Percentiles rank a stretch among this genome's conserved stretches.
These are phyloP conservation scores for Cephalotrichum gorgonifer DNA, from an alignment of 2,329 filamentous ascomycete species.

Conservation along the genomic window DNA sequence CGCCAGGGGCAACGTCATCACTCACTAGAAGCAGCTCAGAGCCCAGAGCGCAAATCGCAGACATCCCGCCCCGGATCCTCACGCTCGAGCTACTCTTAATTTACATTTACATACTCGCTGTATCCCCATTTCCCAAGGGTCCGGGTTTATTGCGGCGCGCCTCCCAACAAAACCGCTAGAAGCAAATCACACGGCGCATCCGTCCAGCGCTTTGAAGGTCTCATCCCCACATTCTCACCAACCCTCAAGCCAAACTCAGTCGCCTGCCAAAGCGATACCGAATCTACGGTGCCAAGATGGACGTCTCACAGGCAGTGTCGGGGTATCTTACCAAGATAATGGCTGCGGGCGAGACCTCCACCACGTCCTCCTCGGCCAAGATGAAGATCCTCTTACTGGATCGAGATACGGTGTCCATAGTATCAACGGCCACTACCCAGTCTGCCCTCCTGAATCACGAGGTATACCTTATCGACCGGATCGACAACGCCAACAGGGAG, in stretches of 20 bases:
- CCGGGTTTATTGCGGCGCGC: too few relatives aligned
- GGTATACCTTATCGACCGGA: constrained; percentile 92
- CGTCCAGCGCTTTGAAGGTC: neutral
- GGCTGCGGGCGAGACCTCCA: constrained; percentile 52
- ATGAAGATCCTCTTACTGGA: constrained; percentile 98
- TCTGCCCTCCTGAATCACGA: constrained; percentile 91
- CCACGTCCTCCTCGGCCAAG: constrained; percentile 64
- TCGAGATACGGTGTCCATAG: constrained; percentile 84
- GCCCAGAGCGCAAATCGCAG: neutral
- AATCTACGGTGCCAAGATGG: constrained; percentile 50
- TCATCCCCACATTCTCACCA: too few relatives aligned
- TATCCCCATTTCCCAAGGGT: too few relatives aligned
- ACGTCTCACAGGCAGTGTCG: constrained; percentile 84
- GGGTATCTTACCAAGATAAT: constrained; percentile 95
- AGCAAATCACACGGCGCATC: too few relatives aligned
- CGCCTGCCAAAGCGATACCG: neutral
- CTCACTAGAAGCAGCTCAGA: too few relatives aligned
- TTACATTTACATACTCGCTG: too few relatives aligned
- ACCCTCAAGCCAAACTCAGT: neutral
- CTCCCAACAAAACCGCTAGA: too few relatives aligned
- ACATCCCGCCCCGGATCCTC: neutral
- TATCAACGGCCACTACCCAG: constrained; percentile 92
- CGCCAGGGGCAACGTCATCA: neutral
- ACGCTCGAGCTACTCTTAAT: neutral
- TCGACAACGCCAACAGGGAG: constrained; percentile 82